Base-by-base conservation (phyloP, 345 rosid species). In the Arabidopsis suecica region DNA sequence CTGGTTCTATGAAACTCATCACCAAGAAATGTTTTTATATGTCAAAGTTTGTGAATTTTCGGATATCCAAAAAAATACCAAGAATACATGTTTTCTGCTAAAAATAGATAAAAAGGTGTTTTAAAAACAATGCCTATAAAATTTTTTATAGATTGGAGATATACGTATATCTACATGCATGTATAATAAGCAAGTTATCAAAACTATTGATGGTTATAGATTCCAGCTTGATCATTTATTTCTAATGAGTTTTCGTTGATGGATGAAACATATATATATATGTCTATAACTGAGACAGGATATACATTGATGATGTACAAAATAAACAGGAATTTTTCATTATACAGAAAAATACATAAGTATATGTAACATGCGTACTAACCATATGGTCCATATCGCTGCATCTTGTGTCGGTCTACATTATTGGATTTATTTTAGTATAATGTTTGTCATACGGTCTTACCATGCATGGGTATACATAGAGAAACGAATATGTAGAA, bases 331-430 rank as follows among this genome's bases (percentile, higher is more conserved):
- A 45, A 22, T 28, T 16, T 56, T 72, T 33, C 47, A 12, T 2
- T 33, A 2, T 44, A 55, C 57, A 55, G 10, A 63, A 42, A 37
- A 13, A 38, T 36, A 65, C 50, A 16, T 0, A 10, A 40, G 44
- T 22, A 40, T 59, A 75, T 40, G 32, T 75, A 75, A 60, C 16
- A 74, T 37, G 73, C 78, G 9, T 66, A 16, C 16, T 58, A 67
- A 65, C 13, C 51, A 34, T 49, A 75, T 30, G 18, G 68, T 32
- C 13, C 51, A 34, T 49, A 75, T 30, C 28, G 68, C 38, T 68
- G 63, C 64, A 68, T 75, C 16, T 22, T 61, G 69, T 69, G 62
- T 54, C 75, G 75, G 51, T 69, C 70, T 44, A 36, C 59, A 69
- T 76, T 44, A 54, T 69, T 36, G 13, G 34, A 42, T 53, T 23